These are phyloP conservation scores for Dothideomycetes sp. DNA, from an alignment of 2,329 filamentous ascomycete genomes.

Conservation along the genomic window DNA sequence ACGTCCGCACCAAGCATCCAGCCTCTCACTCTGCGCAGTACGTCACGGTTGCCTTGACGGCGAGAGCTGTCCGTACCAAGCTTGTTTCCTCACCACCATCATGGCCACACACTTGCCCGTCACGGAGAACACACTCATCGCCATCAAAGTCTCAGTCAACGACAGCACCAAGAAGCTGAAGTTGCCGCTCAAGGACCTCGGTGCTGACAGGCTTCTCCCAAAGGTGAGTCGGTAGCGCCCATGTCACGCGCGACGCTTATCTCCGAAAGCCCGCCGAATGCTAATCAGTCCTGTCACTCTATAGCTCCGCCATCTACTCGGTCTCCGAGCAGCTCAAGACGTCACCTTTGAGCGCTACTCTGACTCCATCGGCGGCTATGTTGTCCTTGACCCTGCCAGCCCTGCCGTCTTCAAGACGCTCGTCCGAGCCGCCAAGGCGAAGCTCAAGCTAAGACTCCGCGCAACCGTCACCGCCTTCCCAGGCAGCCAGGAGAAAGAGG, in stretches of 20 bases:
- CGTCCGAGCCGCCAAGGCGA: slow-evolving; percentile 91
- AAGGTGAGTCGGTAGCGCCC: slow-evolving; percentile 57
- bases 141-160: slow-evolving; percentile 73
- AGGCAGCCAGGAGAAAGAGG: slow-evolving; percentile 2
- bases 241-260: background rate
- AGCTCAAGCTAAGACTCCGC: slow-evolving; percentile 86
- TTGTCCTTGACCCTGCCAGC: slow-evolving; percentile 69
- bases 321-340: slow-evolving; percentile 49
- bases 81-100: slow-evolving; percentile 16
- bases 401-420: slow-evolving; percentile 88
- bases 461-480: slow-evolving; percentile 19
- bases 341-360: slow-evolving; percentile 85
- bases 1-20: too few relatives aligned
- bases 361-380: slow-evolving; percentile 74
- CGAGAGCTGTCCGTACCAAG: background rate
- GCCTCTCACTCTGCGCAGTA: background rate
- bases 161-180: slow-evolving; percentile 74
- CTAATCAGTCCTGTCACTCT: background rate
- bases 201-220: slow-evolving; percentile 59
- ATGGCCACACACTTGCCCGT: slow-evolving; percentile 35
- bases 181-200: slow-evolving; percentile 76
- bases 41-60: background rate
- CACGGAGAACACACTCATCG: slow-evolving; percentile 62
- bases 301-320: slow-evolving; percentile 60
- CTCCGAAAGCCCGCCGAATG: slow-evolving; percentile 2